Base-by-base conservation (phyloP, 345 rosid genomes). In the Citrus cavaleriei region DNA sequence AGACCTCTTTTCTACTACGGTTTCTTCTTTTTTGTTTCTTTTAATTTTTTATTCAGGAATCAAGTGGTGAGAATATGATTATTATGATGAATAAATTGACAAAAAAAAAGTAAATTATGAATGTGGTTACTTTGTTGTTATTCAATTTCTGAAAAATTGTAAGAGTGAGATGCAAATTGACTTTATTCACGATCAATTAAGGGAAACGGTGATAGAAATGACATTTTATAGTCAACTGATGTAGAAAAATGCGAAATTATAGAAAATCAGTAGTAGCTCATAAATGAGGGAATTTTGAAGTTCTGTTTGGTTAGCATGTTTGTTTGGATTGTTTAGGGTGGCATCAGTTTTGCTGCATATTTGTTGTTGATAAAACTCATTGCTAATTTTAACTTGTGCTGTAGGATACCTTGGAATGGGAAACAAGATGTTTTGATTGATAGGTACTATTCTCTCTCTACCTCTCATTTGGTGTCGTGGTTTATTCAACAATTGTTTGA, bases 401-500 rank as follows among this genome's bases (percentile, higher is more conserved):
- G 68, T 76, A 94, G 98, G 91, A 94, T 94, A 24, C 96, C 97
- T 58, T 93, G 98, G 98, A 93, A 94, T 60, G 98, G 98, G 81
- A 93, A 93, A 71, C 88, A 91, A 62, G 97, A 92, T 85, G 85
- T 91, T 30, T 77, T 92, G 86, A 93, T 95, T 79, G 98, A 95
- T 85, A 91, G 95, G 94, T 92, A 80, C 27, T 2, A 18, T 40
- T 68, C 75, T 64, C 34, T 57, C 68, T 71, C 68, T n/a, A 30
- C 38, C 27, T 58, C 60, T 68, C 49, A 28, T 73, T 46, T 49
- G 5, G 5, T 21, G 42, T 34, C 4, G 6, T 38, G 1, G 2
- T 66, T 66, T 30, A 13, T 65, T 34, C 6, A 25, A 6, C 34
- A 9, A 18, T 6, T n/a, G 42, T 27, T 67, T 18, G 37, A 63